Base-by-base conservation (phyloP, 2,329 filamentous ascomycete genomes). In the Monilinia vaccinii-corymbosi region DNA sequence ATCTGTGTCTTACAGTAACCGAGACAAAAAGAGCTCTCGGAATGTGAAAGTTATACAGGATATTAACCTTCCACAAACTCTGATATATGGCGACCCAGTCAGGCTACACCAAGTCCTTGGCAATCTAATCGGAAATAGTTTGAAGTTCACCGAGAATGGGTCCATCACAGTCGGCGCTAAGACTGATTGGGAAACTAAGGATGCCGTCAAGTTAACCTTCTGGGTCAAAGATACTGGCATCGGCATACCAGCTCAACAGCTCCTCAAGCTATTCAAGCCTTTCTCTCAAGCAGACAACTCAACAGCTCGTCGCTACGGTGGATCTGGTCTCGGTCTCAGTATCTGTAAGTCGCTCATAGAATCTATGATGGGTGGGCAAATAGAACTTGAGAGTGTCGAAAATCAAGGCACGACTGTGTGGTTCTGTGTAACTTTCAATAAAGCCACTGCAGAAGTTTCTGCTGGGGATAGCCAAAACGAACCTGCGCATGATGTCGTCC, bases 271-370 rank as follows among this genome's bases (percentile, higher is more conserved):
- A 1, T 97, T 97, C 80, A 83, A 91, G 67, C 92, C 92, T 0
- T 97, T 97, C 71, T 93, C 89, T 59, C 92, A 97, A 74, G 92
- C 93, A 1, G 92, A 97, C 73, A 88, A 87, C 51, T 94, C 89
- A 67, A 96, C 91, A 3, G 91, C 91, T 58, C 81, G 92, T 56
- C 94, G 91, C 70, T 97, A 96, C 67, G 92, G 92, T 45, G 92
- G 92, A 47, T 96, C 91, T 66, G 92, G 92, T 28, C 83, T 97
- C 2, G 92, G 92, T 2, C 79, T 97, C 47, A 95, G 89, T 70
- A 97, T 97, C 65, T 96, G 92, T 81, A 96, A 96, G 74, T 92
- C 89, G 0, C 84, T 97, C 47, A 91, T 97, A 63, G 89, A 96
- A 75, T 90, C 89, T 23, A 92, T 96, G 74, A 92, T 97, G 82